phyloP scores from a whole-genome alignment of 352 stramenopile species.

The Phytophthora pluvialis region DNA sequence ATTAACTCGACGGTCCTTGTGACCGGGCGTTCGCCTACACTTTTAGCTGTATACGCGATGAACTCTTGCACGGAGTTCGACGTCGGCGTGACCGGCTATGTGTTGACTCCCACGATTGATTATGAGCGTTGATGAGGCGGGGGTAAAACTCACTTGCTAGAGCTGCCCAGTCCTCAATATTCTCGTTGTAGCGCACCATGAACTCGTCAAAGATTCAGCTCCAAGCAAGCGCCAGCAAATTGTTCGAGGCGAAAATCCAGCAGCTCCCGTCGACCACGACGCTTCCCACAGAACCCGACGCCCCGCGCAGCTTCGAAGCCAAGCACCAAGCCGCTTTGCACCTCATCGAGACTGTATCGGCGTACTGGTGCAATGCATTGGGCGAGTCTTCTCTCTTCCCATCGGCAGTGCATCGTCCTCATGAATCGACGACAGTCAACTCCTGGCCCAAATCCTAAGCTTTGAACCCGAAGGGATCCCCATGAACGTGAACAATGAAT shows the following conservation, averaged over 20 bases:
- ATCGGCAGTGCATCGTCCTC: background rate
- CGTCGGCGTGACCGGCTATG: too few relatives aligned
- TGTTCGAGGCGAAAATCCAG: slow-evolving; percentile 5
- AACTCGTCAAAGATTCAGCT: slow-evolving; percentile 2
- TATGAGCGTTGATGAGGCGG: slow-evolving; percentile 7
- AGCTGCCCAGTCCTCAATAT: slow-evolving; percentile 7
- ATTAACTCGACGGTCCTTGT: too few relatives aligned
- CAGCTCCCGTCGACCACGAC: background rate
- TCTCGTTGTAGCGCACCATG: background rate
- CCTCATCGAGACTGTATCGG: slow-evolving; percentile 2
- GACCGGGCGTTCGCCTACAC: too few relatives aligned
- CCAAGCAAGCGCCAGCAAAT: background rate
- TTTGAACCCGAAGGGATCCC: too few relatives aligned
- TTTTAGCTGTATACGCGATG: too few relatives aligned
- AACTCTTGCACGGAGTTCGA: too few relatives aligned
- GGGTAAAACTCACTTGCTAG: background rate
- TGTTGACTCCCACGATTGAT: slow-evolving; percentile 22
- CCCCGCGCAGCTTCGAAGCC: background rate
- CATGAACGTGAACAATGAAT: background rate
- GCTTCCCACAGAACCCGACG: background rate
- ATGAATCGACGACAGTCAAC: background rate
- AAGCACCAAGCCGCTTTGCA: background rate
- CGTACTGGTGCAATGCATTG: slow-evolving; percentile 14
- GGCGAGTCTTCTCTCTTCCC: slow-evolving; percentile 7
- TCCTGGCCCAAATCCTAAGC: too few relatives aligned